Percentiles rank a stretch among this genome's conserved stretches.
phyloP scores from a whole-genome alignment of 192 early-diverging fungal species.

The Coemansia biformis region DNA sequence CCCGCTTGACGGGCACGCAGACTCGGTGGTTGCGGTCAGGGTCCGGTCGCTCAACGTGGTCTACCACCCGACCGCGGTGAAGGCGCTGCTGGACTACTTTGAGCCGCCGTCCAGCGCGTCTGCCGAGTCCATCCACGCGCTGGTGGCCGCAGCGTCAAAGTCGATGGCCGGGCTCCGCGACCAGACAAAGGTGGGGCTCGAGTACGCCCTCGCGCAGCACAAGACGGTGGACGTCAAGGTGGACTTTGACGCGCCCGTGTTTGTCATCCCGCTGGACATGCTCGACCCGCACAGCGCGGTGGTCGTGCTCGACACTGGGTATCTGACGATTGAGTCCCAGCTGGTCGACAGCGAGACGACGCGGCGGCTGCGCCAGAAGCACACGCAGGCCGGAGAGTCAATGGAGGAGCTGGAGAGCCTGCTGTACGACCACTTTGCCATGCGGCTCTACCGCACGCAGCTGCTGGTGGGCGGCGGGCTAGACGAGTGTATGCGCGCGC shows the following conservation, averaged over 20 bases:
- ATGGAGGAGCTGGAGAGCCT: slow-evolving; percentile 67
- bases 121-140: slow-evolving; percentile 68
- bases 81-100: slow-evolving; percentile 75
- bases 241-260: slow-evolving; percentile 95
- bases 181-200: slow-evolving; percentile 82
- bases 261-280: slow-evolving; percentile 77
- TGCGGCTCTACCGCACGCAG: slow-evolving; percentile 76
- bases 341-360: slow-evolving; percentile 66
- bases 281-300: slow-evolving; percentile 56
- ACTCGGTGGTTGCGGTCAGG: slow-evolving; percentile 73
- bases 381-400: slow-evolving; percentile 59
- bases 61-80: slow-evolving; percentile 74
- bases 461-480: slow-evolving; percentile 74
- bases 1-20: slow-evolving; percentile 84
- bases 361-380: slow-evolving; percentile 62
- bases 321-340: slow-evolving; percentile 82
- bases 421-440: slow-evolving; percentile 89
- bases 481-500: slow-evolving; percentile 63
- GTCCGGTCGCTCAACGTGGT: slow-evolving; percentile 89
- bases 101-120: slow-evolving; percentile 67
- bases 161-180: slow-evolving; percentile 81
- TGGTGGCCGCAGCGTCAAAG: slow-evolving; percentile 72
- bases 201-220: slow-evolving; percentile 81
- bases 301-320: slow-evolving; percentile 87
- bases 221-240: slow-evolving; percentile 85